Evolutionary conservation across 1,284 basidiomycete genomes (phyloP).

Genomic region (Irpex sp.): DNA sequence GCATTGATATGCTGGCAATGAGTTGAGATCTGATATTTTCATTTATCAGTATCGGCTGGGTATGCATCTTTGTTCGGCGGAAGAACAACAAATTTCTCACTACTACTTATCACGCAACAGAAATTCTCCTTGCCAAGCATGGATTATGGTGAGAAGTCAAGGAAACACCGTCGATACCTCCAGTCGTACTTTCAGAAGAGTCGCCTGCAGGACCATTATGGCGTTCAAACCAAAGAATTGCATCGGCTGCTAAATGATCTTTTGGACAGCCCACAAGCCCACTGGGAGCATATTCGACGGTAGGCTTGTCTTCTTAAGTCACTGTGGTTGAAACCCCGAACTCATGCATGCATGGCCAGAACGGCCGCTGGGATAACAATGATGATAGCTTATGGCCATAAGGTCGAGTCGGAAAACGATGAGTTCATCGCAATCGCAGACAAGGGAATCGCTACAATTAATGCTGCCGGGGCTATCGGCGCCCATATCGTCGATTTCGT

Average conservation of each 20-base stretch:
- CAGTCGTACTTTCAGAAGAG: neutral
- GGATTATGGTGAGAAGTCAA: neutral
- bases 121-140: neutral
- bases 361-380: constrained; percentile 12
- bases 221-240: neutral
- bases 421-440: neutral
- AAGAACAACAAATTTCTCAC: neutral
- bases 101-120: neutral
- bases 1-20: neutral
- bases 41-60: neutral
- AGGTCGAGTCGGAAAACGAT: constrained; percentile 13
- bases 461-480: neutral
- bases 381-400: constrained; percentile 12
- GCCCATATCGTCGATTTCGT: neutral
- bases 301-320: neutral
- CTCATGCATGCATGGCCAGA: constrained; percentile 2
- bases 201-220: neutral
- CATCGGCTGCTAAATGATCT: neutral
- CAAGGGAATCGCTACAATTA: neutral
- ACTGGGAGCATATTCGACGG: neutral
- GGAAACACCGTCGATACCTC: neutral
- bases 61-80: neutral
- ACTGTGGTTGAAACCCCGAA: neutral
- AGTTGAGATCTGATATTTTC: neutral
- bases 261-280: neutral